Evolutionary conservation across 345 rosid species (phyloP), one percentile per base, ranked within the genome.

Genomic region (Corymbia maculata): DNA sequence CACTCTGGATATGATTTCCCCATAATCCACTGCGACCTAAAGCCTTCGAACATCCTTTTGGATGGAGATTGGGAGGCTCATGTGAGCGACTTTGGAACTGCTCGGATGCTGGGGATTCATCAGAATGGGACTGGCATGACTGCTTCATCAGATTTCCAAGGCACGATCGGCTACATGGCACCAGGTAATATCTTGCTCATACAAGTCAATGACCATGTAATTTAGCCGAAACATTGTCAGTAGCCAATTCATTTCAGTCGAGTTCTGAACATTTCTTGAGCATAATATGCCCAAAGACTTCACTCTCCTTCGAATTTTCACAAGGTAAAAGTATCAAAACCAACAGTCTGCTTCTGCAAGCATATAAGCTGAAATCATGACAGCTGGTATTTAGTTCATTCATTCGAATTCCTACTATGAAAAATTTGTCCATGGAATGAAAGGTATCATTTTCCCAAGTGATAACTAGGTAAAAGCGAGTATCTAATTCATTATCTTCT

Each of bases 11-110:
- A 94, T 32, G 97, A 86, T 66, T 91, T 92, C 88, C 98, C 99
- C 45, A 92, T 96, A 53, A 95, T 95, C 55, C 99, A 97, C 85
- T 94, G 99, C 17, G 98, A 97, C 92, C 86, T 97, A 91, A 97
- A 97, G 92, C 99, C 98, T 64, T 94, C 98, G 57, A 97, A 97
- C 90, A 85, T 97, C 90, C 95, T 96, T 57, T 86, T 97, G 86
- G 95, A 96, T 90, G 90, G 89, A 61, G 91, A 94, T 11, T 93
- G 95, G 91, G 92, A 92, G 17, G 96, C 97, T 49, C 96, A 95
- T 89, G 98, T 96, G n/a, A 94, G 99, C 45, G 99, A 97, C 90
- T 97, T 97, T n/a, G 99, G 99, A 75, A 97, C 99, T 30, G 97
- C 98, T 86, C 93, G 97, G 68, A 95, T 97, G 85, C 92, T 96